Evolutionary conservation across 805 yeast genomes (phyloP).

Genomic region (Nakazawaea peltata): DNA sequence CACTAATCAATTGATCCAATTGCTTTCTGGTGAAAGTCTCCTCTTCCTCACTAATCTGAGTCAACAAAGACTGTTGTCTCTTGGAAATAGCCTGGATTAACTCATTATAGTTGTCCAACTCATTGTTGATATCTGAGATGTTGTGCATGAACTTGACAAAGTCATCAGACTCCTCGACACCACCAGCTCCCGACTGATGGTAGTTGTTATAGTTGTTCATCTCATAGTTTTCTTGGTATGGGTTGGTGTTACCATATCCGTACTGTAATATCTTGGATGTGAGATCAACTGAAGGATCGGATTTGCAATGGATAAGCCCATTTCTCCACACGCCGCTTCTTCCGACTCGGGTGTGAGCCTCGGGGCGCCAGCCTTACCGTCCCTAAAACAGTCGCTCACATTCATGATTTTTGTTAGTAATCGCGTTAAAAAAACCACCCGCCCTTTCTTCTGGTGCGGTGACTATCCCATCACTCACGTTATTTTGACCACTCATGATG

Average conservation of each 20-base stretch:
- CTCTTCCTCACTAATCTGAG: constrained; percentile 65
- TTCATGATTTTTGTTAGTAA: too few relatives aligned
- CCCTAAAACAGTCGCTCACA: too few relatives aligned
- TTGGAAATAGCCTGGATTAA: constrained; percentile 62
- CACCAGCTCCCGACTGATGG: constrained; percentile 6
- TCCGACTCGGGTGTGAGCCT: too few relatives aligned
- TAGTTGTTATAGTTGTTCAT: constrained; percentile 6
- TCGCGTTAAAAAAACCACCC: too few relatives aligned
- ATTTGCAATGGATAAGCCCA: too few relatives aligned
- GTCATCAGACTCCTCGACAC: constrained; percentile 31
- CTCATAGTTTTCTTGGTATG: constrained; percentile 13
- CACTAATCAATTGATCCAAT: constrained; percentile 68
- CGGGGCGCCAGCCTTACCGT: too few relatives aligned
- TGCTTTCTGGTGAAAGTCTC: constrained; percentile 64
- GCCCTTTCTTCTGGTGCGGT: too few relatives aligned
- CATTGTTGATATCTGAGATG: constrained; percentile 59
- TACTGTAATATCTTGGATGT: too few relatives aligned
- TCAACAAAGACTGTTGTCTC: constrained; percentile 61
- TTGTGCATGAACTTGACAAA: constrained; percentile 62
- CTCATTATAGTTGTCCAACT: constrained; percentile 62
- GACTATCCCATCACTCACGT: too few relatives aligned
- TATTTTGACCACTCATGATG: too few relatives aligned
- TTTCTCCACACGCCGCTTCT: too few relatives aligned
- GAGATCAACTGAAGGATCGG: too few relatives aligned
- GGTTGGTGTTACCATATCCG: constrained; percentile 11